Percentiles rank a stretch among this genome's conserved stretches.
phyloP scores from a whole-genome alignment of 2,329 filamentous ascomycete genomes.

The Exophiala calicioides region DNA sequence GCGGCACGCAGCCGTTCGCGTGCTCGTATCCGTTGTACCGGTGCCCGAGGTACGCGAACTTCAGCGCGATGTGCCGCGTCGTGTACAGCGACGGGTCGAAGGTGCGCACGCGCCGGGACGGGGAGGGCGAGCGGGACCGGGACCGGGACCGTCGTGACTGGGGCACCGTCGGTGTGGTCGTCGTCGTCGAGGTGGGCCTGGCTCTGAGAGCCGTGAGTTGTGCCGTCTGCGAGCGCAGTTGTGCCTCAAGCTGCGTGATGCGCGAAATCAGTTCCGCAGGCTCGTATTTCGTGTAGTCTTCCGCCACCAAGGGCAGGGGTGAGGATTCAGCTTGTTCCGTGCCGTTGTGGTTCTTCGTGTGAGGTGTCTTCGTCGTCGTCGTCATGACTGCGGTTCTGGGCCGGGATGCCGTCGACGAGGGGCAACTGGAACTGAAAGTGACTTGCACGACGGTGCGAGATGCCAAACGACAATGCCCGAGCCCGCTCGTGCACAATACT shows the following conservation, averaged over 20 bases:
- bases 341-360: no score
- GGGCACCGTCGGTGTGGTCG: conserved; percentile 1
- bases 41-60: conserved; percentile 89
- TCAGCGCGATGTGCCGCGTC: conserved; percentile 83
- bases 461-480: conserved; percentile 6
- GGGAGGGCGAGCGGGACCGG: conserved; percentile 58
- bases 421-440: no score
- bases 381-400: no score
- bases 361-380: background rate
- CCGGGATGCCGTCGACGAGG: no score
- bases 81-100: conserved; percentile 81
- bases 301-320: no score
- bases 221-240: conserved; percentile 57
- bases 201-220: conserved; percentile 31
- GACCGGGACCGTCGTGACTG: conserved; percentile 77
- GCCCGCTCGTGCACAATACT: conserved; percentile 14
- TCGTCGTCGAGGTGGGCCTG: background rate
- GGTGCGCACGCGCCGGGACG: conserved; percentile 40
- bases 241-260: conserved; percentile 66
- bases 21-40: conserved; percentile 93
- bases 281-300: conserved; percentile 67
- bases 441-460: background rate
- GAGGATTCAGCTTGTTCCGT: no score
- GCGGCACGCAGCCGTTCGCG: conserved; percentile 67
- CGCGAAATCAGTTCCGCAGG: conserved; percentile 67